Evolutionary conservation across 2,329 filamentous ascomycete genomes (phyloP).

Genomic region (Orbilia brochopaga): DNA sequence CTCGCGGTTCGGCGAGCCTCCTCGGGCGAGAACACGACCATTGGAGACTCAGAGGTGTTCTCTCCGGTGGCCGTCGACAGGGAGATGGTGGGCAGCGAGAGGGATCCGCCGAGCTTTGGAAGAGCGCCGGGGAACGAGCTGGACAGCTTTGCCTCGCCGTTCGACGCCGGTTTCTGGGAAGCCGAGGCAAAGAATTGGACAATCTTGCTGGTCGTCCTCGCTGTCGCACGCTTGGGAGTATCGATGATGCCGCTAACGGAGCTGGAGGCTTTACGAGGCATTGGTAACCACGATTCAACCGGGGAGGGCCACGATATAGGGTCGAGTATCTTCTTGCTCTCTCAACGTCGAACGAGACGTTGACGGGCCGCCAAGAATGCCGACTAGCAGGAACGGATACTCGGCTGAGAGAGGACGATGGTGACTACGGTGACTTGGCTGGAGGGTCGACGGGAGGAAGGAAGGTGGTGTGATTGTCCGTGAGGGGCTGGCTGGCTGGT

Average conservation of each 20-base stretch:
- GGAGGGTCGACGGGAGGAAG: constrained; percentile 16
- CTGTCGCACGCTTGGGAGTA: constrained; percentile 57
- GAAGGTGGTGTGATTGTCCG: constrained; percentile 35
- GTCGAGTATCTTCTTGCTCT: not conserved
- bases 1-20: constrained; percentile 77
- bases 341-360: constrained; percentile 1
- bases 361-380: constrained; percentile 4
- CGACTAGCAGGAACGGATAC: not conserved
- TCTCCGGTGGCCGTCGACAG: constrained; percentile 81
- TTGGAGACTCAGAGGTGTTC: constrained; percentile 74
- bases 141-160: constrained; percentile 59
- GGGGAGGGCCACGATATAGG: constrained; percentile 10
- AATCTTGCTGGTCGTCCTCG: constrained; percentile 74
- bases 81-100: constrained; percentile 87
- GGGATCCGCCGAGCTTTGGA: constrained; percentile 68
- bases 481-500: constrained; percentile 36
- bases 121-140: constrained; percentile 55
- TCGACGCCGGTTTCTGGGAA: constrained; percentile 75
- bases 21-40: constrained; percentile 78
- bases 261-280: constrained; percentile 50
- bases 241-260: constrained; percentile 51
- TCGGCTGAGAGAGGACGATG: constrained; percentile 10
- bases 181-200: constrained; percentile 77
- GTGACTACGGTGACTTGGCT: constrained; percentile 23
- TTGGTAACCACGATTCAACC: constrained; percentile 39